phyloP scores from a whole-genome alignment of 352 stramenopile species.

The Heterotrichella gracilis region DNA sequence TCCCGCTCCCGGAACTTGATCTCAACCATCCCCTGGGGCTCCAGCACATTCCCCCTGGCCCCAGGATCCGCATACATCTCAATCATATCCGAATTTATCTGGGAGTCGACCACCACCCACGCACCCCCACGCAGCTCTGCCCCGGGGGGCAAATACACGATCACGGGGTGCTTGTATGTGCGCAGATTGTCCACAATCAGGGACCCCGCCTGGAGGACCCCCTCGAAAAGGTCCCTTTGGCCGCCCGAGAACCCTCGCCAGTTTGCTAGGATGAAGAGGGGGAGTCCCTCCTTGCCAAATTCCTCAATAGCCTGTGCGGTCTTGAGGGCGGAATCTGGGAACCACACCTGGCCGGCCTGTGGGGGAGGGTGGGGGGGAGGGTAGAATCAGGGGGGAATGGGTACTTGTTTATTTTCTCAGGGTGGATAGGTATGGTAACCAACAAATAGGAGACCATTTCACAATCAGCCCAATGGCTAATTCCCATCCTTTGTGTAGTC shows the following conservation, averaged over 20 bases:
- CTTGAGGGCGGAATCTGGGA: constrained; percentile 98
- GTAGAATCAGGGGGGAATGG: too few species aligned
- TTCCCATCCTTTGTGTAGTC: too few species aligned
- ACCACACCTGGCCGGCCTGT: constrained; percentile 97
- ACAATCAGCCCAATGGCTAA: too few species aligned
- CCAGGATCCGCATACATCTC: constrained; percentile 91
- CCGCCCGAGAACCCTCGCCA: constrained; percentile 97
- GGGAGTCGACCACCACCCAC: constrained; percentile 95
- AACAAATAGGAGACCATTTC: too few species aligned
- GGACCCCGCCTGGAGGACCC: constrained; percentile 98
- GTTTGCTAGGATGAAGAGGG: constrained; percentile 97
- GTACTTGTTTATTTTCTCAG: too few species aligned
- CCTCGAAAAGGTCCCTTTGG: constrained; percentile 98
- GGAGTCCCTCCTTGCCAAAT: constrained; percentile 90
- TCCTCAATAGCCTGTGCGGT: constrained; percentile 95
- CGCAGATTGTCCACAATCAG: constrained; percentile 97
- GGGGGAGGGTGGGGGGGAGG: too few species aligned
- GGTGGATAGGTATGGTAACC: too few species aligned
- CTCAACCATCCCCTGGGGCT: constrained; percentile 76
- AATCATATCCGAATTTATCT: constrained; percentile 96
- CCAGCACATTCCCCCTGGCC: constrained; percentile 74
- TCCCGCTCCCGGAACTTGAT: constrained; percentile 99
- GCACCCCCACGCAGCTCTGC: constrained; percentile 84
- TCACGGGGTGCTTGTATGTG: constrained; percentile 87
- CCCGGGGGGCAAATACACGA: constrained; percentile 97